A percentile compares a stretch with the other conserved stretches of the same genome.
Evolutionary conservation across 164 flowering plant species (phyloP).

Genomic region (Magnolia kwangsiensis): DNA sequence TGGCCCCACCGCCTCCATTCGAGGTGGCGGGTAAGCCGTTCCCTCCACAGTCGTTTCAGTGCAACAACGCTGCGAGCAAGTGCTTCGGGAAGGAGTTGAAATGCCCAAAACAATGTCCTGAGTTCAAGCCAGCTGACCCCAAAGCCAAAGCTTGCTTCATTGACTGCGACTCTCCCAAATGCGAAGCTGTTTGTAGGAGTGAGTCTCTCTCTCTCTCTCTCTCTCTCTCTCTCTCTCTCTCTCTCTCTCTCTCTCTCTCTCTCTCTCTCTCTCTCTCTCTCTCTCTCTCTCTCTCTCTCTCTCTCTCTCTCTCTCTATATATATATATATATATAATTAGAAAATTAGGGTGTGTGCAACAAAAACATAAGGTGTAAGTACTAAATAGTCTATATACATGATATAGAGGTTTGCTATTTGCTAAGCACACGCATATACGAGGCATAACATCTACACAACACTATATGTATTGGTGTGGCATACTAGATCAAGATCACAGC

Average conservation of each 20-base stretch:
- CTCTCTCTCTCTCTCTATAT: slow-evolving; percentile 8
- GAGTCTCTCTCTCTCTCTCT: slow-evolving; percentile 14
- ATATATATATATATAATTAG: no score
- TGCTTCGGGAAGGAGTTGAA: slow-evolving; percentile 20
- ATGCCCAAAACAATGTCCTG: slow-evolving; percentile 32
- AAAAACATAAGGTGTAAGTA: no score
- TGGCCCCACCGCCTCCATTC: slow-evolving; percentile 16
- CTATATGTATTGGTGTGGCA: no score
- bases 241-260: slow-evolving; percentile 11
- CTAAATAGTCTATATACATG: no score
- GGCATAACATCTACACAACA: no score
- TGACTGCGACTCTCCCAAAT: slow-evolving; percentile 24
- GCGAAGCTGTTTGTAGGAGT: slow-evolving; percentile 39
- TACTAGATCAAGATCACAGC: slow-evolving; percentile 12
- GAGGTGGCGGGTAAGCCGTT: slow-evolving; percentile 22
- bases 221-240: slow-evolving; percentile 26
- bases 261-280: slow-evolving; percentile 11
- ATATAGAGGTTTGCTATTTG: no score
- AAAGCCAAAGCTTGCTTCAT: slow-evolving; percentile 32
- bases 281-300: slow-evolving; percentile 11
- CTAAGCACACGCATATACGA: no score
- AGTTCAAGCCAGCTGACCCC: slow-evolving; percentile 19
- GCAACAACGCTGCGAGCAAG: slow-evolving; percentile 12
- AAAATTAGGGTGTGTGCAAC: no score
- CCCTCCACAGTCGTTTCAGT: slow-evolving; percentile 16